Evolutionary conservation across 2,329 filamentous ascomycete genomes (phyloP).

Genomic region (Fusarium sp.): DNA sequence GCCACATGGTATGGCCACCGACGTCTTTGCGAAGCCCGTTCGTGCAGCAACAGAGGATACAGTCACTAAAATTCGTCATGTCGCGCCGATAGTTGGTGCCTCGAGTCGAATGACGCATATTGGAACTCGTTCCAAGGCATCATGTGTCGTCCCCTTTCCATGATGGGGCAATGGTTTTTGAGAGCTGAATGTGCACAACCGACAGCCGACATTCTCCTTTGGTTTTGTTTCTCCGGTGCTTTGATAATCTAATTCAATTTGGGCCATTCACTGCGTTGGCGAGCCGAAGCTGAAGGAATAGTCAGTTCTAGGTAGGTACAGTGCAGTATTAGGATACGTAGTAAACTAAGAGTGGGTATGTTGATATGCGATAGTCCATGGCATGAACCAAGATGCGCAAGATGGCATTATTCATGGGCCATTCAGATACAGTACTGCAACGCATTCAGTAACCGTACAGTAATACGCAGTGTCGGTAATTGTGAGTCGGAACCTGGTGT

Average conservation of each 20-base stretch:
- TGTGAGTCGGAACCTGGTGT: constrained; percentile 15
- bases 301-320: neutral
- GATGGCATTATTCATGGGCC: constrained; percentile 1
- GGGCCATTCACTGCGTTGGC: too few relatives aligned
- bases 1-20: constrained; percentile 40
- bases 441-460: neutral
- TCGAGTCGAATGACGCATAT: constrained; percentile 32
- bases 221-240: constrained; percentile 12
- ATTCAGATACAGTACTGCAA: neutral
- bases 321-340: too few relatives aligned
- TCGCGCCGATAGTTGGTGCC: constrained; percentile 21
- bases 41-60: constrained; percentile 1
- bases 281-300: neutral
- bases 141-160: constrained; percentile 18
- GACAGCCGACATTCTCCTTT: neutral
- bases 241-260: neutral
- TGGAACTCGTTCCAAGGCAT: constrained; percentile 29
- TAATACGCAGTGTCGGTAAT: constrained; percentile 16
- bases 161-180: constrained; percentile 2
- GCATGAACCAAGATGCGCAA: constrained; percentile 5
- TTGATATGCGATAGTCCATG: neutral
- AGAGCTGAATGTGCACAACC: too few relatives aligned
- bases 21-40: constrained; percentile 17
- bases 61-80: constrained; percentile 31
- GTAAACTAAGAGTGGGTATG: neutral